These are phyloP conservation scores for Xylaria sp. DNA, from an alignment of 2,329 filamentous ascomycete genomes.

Conservation along the genomic window DNA sequence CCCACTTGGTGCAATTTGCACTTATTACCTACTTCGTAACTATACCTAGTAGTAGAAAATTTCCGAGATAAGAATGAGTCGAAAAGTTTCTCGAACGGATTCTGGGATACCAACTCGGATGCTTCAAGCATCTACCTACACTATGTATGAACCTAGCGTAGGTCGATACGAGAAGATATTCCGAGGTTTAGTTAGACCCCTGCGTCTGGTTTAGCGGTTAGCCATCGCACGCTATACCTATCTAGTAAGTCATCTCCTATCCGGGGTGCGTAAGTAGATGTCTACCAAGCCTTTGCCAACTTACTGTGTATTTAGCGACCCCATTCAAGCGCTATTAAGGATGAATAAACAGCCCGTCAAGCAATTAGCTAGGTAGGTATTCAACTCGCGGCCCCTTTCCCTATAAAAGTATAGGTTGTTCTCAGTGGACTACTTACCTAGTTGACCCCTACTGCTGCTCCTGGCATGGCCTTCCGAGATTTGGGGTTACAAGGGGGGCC, in stretches of 20 bases:
- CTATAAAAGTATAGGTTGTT: neutral
- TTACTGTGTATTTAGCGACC: too few relatives aligned
- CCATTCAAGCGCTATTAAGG: neutral
- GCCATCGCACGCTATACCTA: slow-evolving; percentile 12
- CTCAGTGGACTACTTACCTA: neutral
- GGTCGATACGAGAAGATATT: neutral
- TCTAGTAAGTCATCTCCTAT: neutral
- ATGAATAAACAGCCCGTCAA: neutral
- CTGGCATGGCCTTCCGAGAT: slow-evolving; percentile 9
- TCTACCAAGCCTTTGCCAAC: neutral
- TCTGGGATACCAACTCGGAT: too few relatives aligned
- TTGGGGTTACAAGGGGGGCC: slow-evolving; percentile 24
- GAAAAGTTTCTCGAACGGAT: neutral
- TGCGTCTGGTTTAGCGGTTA: neutral
- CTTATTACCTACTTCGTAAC: neutral
- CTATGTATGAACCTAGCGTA: neutral
- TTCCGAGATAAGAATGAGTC: neutral
- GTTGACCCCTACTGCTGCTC: neutral
- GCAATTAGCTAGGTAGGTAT: neutral
- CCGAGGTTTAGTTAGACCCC: slow-evolving; percentile 12
- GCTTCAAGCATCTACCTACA: slow-evolving; percentile 1
- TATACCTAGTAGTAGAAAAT: neutral
- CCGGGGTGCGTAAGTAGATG: neutral
- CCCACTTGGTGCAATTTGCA: neutral
- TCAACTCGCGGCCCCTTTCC: neutral